Conservation (phyloP, 23 red algal species). For the Chondrus crispus region DNA sequence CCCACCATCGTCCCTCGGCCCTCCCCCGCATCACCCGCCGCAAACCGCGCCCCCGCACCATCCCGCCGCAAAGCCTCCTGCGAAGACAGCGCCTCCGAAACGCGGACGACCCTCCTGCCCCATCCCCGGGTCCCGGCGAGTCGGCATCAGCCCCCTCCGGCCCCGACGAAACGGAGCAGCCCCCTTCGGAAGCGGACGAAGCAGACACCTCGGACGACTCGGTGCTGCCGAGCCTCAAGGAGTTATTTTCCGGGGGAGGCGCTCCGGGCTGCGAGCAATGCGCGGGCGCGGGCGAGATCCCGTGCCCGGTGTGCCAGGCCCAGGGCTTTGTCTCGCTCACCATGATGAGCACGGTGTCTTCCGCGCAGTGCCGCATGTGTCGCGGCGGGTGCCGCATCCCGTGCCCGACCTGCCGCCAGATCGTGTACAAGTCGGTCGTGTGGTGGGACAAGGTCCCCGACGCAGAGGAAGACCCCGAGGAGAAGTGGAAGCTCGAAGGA, state of each 20-base stretch:
- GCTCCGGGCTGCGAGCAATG: constrained; percentile 57
- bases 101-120: background rate
- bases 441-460: constrained; percentile 68
- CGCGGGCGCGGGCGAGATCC: constrained; percentile 33
- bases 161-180: background rate
- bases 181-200: background rate
- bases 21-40: too few relatives aligned
- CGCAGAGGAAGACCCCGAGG: constrained; percentile 51
- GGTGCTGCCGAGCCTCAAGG: background rate
- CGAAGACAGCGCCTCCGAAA: background rate
- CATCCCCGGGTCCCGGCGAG: background rate
- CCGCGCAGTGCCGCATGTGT: constrained; percentile 69
- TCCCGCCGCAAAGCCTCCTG: background rate
- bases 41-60: too few relatives aligned
- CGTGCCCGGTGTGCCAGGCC: constrained; percentile 48
- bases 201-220: background rate
- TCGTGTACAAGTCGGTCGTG: constrained; percentile 65
- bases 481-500: constrained; percentile 54
- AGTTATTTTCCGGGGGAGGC: constrained; percentile 23
- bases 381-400: constrained; percentile 43
- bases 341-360: constrained; percentile 55
- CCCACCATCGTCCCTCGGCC: too few relatives aligned
- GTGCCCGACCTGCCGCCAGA: constrained; percentile 56
- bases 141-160: background rate
- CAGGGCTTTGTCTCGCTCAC: constrained; percentile 37